phyloP scores from a whole-genome alignment of 441 rosid genomes.

The Pelargonium australe region DNA sequence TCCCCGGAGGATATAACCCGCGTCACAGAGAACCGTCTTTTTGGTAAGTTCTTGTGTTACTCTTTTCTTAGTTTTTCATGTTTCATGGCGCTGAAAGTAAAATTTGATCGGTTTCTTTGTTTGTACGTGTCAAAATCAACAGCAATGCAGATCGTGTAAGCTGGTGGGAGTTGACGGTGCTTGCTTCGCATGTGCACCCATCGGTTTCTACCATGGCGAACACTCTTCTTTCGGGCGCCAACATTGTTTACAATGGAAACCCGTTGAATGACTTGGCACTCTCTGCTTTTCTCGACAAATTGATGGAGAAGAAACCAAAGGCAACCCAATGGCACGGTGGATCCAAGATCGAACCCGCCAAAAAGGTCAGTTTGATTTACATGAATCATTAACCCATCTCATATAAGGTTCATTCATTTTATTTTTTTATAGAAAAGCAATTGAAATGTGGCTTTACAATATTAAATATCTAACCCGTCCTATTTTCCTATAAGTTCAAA shows the following conservation, averaged over 20 bases:
- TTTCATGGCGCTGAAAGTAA: background rate
- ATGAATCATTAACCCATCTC: too few species aligned
- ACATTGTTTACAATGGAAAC: slow-evolving; percentile 86
- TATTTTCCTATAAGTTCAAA: too few species aligned
- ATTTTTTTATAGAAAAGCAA: too few species aligned
- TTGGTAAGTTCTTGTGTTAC: slow-evolving; percentile 40
- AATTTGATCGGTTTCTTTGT: background rate
- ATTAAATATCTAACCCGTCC: too few species aligned
- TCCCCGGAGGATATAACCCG: slow-evolving; percentile 90
- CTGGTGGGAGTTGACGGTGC: slow-evolving; percentile 95
- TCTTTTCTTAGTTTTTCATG: slow-evolving; percentile 9
- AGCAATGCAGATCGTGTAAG: slow-evolving; percentile 82
- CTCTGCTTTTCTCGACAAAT: slow-evolving; percentile 82
- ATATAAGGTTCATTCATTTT: too few species aligned
- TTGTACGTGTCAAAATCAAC: slow-evolving; percentile 16
- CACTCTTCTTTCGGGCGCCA: slow-evolving; percentile 80
- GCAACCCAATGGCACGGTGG: slow-evolving; percentile 88
- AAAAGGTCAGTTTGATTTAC: slow-evolving; percentile 46
- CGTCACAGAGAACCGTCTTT: slow-evolving; percentile 88
- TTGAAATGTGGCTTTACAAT: too few species aligned
- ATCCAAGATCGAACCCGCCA: slow-evolving; percentile 92
- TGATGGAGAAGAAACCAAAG: slow-evolving; percentile 97
- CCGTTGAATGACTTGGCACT: slow-evolving; percentile 74
- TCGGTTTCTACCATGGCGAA: slow-evolving; percentile 97
- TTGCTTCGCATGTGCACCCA: slow-evolving; percentile 86